Evolutionary conservation across 2,329 filamentous ascomycete genomes (phyloP).

Genomic region (Colletotrichum coccodes): DNA sequence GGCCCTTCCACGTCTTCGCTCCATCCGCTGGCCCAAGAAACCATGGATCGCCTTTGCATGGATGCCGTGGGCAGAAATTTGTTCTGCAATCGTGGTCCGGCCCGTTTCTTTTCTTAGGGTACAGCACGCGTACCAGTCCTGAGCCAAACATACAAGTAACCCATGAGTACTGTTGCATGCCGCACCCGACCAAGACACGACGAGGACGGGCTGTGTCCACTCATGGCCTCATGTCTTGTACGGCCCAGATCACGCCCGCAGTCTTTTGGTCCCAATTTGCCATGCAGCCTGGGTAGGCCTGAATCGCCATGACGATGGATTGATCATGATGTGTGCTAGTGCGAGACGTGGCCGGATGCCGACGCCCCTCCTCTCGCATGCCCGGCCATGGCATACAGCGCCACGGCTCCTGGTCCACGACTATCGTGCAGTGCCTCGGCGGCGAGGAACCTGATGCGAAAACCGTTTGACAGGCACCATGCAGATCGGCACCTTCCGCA

Average conservation of each 20-base stretch:
- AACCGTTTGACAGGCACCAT: not conserved
- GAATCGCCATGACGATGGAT: slow-evolving; percentile 17
- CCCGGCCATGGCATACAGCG: slow-evolving; percentile 3
- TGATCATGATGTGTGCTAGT: slow-evolving; percentile 16
- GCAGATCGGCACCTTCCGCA: not conserved
- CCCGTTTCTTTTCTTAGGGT: slow-evolving; percentile 12
- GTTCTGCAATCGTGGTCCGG: not conserved
- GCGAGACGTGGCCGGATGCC: slow-evolving; percentile 4
- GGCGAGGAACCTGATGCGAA: slow-evolving; percentile 1
- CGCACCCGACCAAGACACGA: not conserved
- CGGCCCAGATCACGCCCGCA: slow-evolving; percentile 7
- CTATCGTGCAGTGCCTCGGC: not conserved
- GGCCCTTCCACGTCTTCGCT: slow-evolving; percentile 22
- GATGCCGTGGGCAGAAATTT: not conserved
- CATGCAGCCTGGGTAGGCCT: not conserved
- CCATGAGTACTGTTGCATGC: not conserved
- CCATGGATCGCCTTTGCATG: not conserved
- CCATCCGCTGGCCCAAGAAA: not conserved
- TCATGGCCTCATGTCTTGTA: slow-evolving; percentile 16
- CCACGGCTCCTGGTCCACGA: slow-evolving; percentile 6
- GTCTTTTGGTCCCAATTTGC: not conserved
- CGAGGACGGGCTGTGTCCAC: slow-evolving; percentile 5
- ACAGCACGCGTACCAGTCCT: not conserved
- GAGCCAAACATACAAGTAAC: not conserved
- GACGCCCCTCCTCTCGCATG: slow-evolving; percentile 1